Evolutionary conservation across 257 asterid species (phyloP), one percentile per base, ranked within the genome.

Genomic region (Fraxinus americana): DNA sequence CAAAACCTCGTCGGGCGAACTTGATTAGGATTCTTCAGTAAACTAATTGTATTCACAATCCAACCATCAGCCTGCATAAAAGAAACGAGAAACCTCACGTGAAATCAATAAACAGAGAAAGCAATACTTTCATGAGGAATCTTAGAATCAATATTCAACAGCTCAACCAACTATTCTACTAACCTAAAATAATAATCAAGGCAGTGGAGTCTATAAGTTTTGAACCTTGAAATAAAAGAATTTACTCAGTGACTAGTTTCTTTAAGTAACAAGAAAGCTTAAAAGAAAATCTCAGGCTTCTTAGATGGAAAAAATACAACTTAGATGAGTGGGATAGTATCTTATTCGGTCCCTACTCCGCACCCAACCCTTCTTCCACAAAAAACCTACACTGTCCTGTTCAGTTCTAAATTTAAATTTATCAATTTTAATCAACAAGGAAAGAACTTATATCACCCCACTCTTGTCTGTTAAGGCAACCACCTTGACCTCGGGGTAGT

Each of bases 1-100:
- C 99, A 96, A 82, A 96, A 93, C 88, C 99, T 91, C 68, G 66
- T 85, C 0, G 99, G 99, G 59, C 94, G 93, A 67, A 92, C 91
- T 81, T 96, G 97, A 88, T 96, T 96, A 71, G 99, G 99, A 79
- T 96, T 96, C 63, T 93, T 89, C 72, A 96, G 84, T 59, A 93
- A 86, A 82, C 94, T 89, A 68, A 96, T 93, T 81, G 92, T 88
- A 83, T 88, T 93, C 88, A 96, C 99, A 79, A 93, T 85, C 98
- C 97, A 96, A 72, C 97, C 99, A 79, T 96, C 99, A 77, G 91
- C 96, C 98, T 96, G 91, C 88, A 79, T 25, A 66, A 84, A 61
- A 67, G 54, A 75, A 78, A 79, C n/a, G 67, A 86, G 72, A 74
- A 81, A 82, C 65, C 32, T 27, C 74, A 36, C 21, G 38, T 77